Evolutionary conservation across 352 stramenopile genomes (phyloP), one percentile per base, ranked within the genome.

Genomic region (Globisporangium barbulae): DNA sequence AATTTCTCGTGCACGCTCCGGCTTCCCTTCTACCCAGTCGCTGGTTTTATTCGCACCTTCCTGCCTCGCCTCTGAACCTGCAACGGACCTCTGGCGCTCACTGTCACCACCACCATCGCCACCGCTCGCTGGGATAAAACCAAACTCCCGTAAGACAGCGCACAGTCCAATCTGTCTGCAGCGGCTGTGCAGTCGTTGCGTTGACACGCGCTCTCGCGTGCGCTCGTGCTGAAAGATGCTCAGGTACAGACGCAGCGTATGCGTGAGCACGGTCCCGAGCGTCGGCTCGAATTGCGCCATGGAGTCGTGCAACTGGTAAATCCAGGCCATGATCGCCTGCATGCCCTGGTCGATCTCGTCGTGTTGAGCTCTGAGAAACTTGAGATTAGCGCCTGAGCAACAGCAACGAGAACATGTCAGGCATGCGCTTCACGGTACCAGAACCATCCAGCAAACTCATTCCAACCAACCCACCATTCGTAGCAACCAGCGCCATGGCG

Each of bases 401-500:
- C 45, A 37, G 17, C 17, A 15, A 42, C 19, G 21, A 17, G 19
- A 17, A 21, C 9, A 22, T n/a, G 12, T 49, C 17, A 39, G 33
- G 8, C 8, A 13, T 39, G 33, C 8, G 33, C 33, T 39, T 12
- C 8, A 39, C 33, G 33, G 10, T 12, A 39, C 10, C 33, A 39
- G 33, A 33, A n/a, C 9, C 21, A 50, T 13, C 17, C 22, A 55
- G 25, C 25, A 54, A 54, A 31, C 17, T 35, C 6, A 31, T 7
- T 48, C n/a, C 8, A 13, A 3, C 5, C 15, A 21, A 42, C 56
- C 22, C 31, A 61, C 73, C 48, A 35, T 79, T 78, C 15, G 63
- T 53, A 21, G 72, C 19, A 3, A 75, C 61, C 9, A 75, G 53
- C 4, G 69, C 60, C 13, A 75, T 7, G 21, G 64, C 28, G 0